Evolutionary conservation across 305 asterid genomes (phyloP).

Genomic region (Solanum hybrid): DNA sequence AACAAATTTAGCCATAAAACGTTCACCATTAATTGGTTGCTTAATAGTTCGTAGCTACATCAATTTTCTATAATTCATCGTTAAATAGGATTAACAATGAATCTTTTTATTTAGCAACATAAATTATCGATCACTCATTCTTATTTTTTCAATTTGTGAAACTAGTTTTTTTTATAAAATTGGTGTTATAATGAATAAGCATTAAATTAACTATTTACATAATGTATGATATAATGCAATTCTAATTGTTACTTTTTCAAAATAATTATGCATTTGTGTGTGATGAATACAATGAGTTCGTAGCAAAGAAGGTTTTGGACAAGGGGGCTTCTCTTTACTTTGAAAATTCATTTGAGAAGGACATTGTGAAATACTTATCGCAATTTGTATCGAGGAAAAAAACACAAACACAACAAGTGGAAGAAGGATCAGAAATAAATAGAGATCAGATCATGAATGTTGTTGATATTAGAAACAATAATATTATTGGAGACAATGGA

Average conservation of each 20-base stretch:
- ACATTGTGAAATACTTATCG: neutral
- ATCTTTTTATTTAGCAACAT: neutral
- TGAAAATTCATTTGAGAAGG: neutral
- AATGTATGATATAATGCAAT: neutral
- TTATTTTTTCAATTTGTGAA: neutral
- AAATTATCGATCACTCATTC: neutral
- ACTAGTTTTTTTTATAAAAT: neutral
- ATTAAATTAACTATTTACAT: neutral
- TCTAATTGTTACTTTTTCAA: neutral
- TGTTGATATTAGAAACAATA: neutral
- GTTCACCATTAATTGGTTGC: neutral
- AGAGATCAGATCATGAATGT: neutral
- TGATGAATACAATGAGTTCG: neutral
- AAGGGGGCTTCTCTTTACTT: neutral
- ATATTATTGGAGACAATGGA: neutral
- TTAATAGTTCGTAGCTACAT: neutral
- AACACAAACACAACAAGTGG: neutral
- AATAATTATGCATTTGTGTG: neutral
- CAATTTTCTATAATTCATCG: neutral
- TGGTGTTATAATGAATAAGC: neutral
- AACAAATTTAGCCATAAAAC: neutral
- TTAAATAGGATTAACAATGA: neutral
- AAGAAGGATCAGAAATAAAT: neutral
- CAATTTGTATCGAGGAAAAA: neutral
- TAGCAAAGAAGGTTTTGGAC: neutral